Base-by-base conservation (phyloP, 441 rosid species). In the Jatropha podagrica region DNA sequence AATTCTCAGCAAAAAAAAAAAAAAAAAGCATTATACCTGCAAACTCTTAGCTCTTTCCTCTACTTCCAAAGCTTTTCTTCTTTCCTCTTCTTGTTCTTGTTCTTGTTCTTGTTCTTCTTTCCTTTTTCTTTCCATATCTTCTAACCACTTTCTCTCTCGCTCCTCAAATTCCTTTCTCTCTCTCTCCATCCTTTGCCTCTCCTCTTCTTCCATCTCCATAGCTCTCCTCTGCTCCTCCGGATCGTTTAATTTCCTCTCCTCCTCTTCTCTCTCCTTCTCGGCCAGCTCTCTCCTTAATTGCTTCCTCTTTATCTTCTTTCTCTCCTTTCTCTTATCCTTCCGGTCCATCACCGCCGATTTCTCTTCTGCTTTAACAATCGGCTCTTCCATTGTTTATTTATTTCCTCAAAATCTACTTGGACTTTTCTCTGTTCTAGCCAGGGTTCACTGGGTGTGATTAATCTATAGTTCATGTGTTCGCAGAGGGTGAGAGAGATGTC, bases 251-350 rank as follows among this genome's bases (percentile, higher is more conserved):
- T 79, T 82, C 46, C 84, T 88, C 82, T 88, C 92, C 79, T 78
- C 89, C 51, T 84, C 90, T 64, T 86, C 89, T 76, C 91, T 89
- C 87, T 87, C 95, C 83, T 80, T 88, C 82, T 65, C 86, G 61
- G 97, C 96, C 27, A 78, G 78, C 83, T 91, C 97, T 82, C 80
- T 92, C 86, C 98, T 83, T 76, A 76, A 26, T 68, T 85, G 90
- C 86, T 83, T 92, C 88, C 98, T 85, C 90, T 87, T 95, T 86
- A 78, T 18, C 86, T 87, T 93, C 87, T 96, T 96, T 86, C 73
- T 76, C 82, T 86, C 88, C 87, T 90, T 96, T 83, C 94, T 76
- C 88, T 91, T 96, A 78, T 89, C 97, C 82, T 85, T 90, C 78
- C 98, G 85, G 78, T 82, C 81, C 84, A 68, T 66, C 67, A 18